These are phyloP conservation scores for Cutaneotrichosporon sp. DNA, from an alignment of 1,284 basidiomycete genomes.

Conservation along the genomic window DNA sequence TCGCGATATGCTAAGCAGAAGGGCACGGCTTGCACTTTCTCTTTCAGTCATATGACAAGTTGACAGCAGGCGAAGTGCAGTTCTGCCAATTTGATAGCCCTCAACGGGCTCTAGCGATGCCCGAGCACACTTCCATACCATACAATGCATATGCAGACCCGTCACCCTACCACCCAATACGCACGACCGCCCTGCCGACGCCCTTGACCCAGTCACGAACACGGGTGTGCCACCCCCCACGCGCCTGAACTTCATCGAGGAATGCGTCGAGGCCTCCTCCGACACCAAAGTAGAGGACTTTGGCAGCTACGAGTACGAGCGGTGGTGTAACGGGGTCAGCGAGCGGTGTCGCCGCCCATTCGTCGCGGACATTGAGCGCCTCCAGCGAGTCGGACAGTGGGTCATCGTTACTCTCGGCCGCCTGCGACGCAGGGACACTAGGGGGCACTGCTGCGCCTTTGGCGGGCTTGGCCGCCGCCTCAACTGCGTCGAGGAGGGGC, in stretches of 20 bases:
- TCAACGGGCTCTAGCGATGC: no score
- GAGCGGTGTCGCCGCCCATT: slow-evolving; percentile 23
- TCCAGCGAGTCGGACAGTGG: slow-evolving; percentile 29
- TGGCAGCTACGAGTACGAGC: slow-evolving; percentile 42
- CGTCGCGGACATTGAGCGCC: slow-evolving; percentile 23
- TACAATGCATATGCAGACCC: no score
- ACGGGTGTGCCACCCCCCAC: slow-evolving; percentile 23
- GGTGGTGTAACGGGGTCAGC: not conserved
- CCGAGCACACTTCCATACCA: no score
- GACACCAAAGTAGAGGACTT: slow-evolving; percentile 87
- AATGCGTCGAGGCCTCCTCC: slow-evolving; percentile 84
- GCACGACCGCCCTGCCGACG: slow-evolving; percentile 62
- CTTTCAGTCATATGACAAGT: no score
- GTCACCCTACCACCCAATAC: slow-evolving; percentile 49
- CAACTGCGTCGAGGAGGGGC: slow-evolving; percentile 57
- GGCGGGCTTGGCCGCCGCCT: slow-evolving; percentile 10
- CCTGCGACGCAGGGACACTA: not conserved
- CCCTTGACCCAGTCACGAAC: slow-evolving; percentile 56
- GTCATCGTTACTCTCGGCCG: slow-evolving; percentile 2
- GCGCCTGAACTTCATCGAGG: slow-evolving; percentile 52
- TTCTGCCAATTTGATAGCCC: no score
- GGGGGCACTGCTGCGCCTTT: no score
- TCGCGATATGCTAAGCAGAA: no score
- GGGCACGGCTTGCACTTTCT: no score
- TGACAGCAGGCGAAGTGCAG: no score